These are phyloP conservation scores for Houttuynia cordata DNA, from an alignment of 164 flowering plant genomes.

Conservation along the genomic window DNA sequence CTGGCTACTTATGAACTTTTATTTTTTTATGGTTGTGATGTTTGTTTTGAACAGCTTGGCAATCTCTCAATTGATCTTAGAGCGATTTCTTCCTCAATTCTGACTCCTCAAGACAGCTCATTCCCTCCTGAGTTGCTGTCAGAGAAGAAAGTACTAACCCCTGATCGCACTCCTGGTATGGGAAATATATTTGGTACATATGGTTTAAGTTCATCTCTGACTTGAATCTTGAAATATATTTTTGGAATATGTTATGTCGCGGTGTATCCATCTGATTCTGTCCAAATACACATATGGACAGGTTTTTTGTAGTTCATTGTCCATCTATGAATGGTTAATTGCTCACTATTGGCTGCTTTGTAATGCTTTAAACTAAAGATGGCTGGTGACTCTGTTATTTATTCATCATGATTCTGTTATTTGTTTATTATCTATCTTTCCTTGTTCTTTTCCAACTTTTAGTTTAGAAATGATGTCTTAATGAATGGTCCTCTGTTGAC, in stretches of 20 bases:
- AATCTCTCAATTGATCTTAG: constrained; percentile 11
- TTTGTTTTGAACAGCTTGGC: constrained; percentile 1
- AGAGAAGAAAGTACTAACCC: constrained; percentile 22
- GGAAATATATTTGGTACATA: not conserved
- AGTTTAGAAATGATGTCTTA: not conserved
- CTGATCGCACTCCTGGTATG: constrained; percentile 56
- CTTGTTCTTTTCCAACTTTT: not conserved
- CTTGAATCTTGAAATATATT: not conserved
- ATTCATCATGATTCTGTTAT: not conserved
- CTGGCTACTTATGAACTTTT: not conserved
- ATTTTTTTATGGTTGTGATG: not conserved
- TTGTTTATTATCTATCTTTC: not conserved
- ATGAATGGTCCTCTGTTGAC: not conserved
- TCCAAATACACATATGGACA: not conserved
- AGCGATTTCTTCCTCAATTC: constrained; percentile 33
- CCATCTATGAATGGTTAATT: not conserved
- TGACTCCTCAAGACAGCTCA: constrained; percentile 39
- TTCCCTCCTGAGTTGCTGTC: constrained; percentile 54
- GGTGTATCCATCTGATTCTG: not conserved
- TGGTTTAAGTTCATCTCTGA: too few species aligned
- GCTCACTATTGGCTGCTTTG: not conserved
- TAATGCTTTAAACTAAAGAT: not conserved
- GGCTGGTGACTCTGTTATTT: not conserved
- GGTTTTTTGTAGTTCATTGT: not conserved
- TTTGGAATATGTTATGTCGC: too few species aligned